Base-by-base conservation (phyloP, 1,139 yeast genomes). In the Yamadazyma oceani region DNA sequence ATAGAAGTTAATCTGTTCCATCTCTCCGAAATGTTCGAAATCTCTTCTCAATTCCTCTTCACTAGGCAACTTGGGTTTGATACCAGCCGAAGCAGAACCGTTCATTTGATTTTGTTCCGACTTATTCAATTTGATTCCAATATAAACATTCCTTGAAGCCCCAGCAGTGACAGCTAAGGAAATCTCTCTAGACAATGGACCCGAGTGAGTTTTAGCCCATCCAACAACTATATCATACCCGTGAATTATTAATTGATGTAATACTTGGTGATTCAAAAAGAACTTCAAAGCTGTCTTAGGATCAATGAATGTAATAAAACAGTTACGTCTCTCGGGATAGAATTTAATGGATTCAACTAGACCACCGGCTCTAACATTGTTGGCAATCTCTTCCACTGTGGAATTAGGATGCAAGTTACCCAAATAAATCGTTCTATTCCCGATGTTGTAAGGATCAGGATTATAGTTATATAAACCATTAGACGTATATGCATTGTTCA, bases 351-450 rank as follows among this genome's bases (percentile, higher is more conserved):
- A 52, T 45, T 70, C 76, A 3, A 72, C 73, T 36, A 72, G 55
- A 1, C 77, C 77, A 5, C 77, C 76, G 5, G 75, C 75, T 36
- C 76, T 57, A 16, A 71, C 73, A 44, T 71, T 71, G 41, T 71
- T 71, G 23, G 76, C 75, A 36, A 72, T 69, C 44, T 72, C 77
- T 47, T 71, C 77, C n/a, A 69, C 56, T 2, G 75, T 64, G 4
- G 76, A 63, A 37, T 60, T 60, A 8, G 71, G 69, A 45, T 70
- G 77, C 30, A 72, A 60, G 41, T 69, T 68, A 5, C 75, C 75
- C 38, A 72, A 55, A 45, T 65, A 71, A 21, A 72, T 66, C 1
- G 76, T 64, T 40, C 77, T 55, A 44, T 71, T 71, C 14, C 73
- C 73, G 12, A 55, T 45, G 44, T 60, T 60, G 23, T 45, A 46